Evolutionary conservation across 2,329 filamentous ascomycete genomes (phyloP).

Genomic region (Lachnellula occidentalis): DNA sequence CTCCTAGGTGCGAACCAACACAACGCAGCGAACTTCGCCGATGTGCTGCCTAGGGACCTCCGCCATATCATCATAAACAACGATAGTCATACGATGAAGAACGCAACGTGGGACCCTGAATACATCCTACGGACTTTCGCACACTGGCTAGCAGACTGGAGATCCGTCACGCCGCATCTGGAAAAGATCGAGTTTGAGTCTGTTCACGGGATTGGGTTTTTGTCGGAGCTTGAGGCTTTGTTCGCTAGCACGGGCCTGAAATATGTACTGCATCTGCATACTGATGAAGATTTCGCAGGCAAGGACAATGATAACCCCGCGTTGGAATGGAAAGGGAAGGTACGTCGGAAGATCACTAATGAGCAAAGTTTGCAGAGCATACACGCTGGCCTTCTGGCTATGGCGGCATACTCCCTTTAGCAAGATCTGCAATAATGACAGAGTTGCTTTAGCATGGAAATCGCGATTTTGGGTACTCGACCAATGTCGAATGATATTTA

Average conservation of each 20-base stretch:
- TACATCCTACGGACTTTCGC: not conserved
- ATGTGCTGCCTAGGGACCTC: not conserved
- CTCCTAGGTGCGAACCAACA: not conserved
- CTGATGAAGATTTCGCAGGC: not conserved
- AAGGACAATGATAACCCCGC: not conserved
- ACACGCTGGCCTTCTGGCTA: not conserved
- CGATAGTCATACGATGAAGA: not conserved
- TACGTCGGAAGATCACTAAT: not conserved
- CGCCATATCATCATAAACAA: not conserved
- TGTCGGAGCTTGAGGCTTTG: not conserved
- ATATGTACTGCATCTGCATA: not conserved
- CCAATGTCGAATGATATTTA: too few species aligned
- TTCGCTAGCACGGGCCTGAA: not conserved
- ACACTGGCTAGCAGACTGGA: not conserved
- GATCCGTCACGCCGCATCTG: not conserved
- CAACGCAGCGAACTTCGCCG: not conserved
- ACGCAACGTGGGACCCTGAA: not conserved
- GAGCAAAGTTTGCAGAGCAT: not conserved
- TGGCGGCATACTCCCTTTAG: too few species aligned
- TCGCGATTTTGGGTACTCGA: too few species aligned
- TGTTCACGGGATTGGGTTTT: not conserved
- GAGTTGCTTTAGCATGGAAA: not conserved
- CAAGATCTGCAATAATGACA: not conserved
- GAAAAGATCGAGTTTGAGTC: not conserved
- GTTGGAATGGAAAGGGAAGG: not conserved